Conservation (phyloP, 257 asterid genomes). For the Solanum clarkiae region DNA sequence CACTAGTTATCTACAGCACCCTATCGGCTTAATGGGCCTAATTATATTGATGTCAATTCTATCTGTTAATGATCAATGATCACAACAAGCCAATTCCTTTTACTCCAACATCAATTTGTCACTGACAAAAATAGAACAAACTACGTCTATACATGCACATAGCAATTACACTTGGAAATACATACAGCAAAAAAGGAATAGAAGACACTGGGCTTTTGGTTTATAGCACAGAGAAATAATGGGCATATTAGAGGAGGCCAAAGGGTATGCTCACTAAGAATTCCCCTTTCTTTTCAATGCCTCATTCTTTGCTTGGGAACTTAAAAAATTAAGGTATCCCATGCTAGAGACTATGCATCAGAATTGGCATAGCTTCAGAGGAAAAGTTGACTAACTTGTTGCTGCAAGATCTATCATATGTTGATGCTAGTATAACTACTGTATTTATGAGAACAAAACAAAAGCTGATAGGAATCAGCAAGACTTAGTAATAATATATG, state of each 20-base stretch:
- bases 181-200: background rate
- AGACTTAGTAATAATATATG: background rate
- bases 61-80: background rate
- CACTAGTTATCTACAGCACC: background rate
- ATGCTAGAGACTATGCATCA: background rate
- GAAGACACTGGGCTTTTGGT: background rate
- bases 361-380: background rate
- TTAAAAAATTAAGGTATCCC: background rate
- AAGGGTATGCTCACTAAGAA: background rate
- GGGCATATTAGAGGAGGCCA: background rate
- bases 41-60: background rate
- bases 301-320: background rate
- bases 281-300: background rate
- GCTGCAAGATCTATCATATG: background rate
- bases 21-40: background rate
- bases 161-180: background rate
- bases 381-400: background rate
- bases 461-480: background rate
- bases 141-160: background rate
- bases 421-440: background rate
- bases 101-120: background rate
- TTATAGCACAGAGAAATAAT: background rate
- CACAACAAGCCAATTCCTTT: background rate
- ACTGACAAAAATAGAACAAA: background rate
- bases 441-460: background rate